Percentiles rank a stretch among this genome's conserved stretches.
Evolutionary conservation across 345 rosid genomes (phyloP).

Genomic region (Salix purpurea): DNA sequence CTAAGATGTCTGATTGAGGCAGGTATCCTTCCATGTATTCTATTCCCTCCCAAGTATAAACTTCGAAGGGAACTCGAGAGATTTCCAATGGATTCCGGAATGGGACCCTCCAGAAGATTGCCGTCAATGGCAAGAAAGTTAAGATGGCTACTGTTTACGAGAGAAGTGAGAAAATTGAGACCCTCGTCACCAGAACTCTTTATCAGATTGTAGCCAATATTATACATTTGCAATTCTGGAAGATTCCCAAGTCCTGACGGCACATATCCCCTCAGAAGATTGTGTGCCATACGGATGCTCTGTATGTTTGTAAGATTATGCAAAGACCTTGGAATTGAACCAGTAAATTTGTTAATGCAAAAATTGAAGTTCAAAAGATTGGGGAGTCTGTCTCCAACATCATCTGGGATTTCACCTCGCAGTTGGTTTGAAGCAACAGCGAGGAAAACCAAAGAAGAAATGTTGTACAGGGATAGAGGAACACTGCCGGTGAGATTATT

Average conservation of each 20-base stretch:
- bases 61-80: conserved; percentile 28
- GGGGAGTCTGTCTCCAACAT: conserved; percentile 39
- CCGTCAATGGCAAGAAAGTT: conserved; percentile 37
- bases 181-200: conserved; percentile 8
- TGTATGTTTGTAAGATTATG: conserved; percentile 36
- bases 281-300: conserved; percentile 30
- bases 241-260: conserved; percentile 33
- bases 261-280: conserved; percentile 36
- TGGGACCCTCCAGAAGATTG: conserved; percentile 35
- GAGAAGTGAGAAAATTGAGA: conserved; percentile 34
- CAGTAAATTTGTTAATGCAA: conserved; percentile 39
- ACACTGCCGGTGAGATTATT: background rate
- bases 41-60: conserved; percentile 41
- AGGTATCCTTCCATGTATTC: conserved; percentile 31
- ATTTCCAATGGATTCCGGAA: conserved; percentile 43
- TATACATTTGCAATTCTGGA: conserved; percentile 34
- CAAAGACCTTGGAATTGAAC: conserved; percentile 37
- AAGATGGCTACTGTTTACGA: conserved; percentile 36
- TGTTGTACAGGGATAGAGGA: background rate
- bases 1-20: conserved; percentile 33
- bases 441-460: background rate
- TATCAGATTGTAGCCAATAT: conserved; percentile 14
- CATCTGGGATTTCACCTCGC: conserved; percentile 17
- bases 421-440: background rate
- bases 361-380: conserved; percentile 35